Conservation (phyloP, 768 basidiomycete genomes). For the Pleurotus sapidus region DNA sequence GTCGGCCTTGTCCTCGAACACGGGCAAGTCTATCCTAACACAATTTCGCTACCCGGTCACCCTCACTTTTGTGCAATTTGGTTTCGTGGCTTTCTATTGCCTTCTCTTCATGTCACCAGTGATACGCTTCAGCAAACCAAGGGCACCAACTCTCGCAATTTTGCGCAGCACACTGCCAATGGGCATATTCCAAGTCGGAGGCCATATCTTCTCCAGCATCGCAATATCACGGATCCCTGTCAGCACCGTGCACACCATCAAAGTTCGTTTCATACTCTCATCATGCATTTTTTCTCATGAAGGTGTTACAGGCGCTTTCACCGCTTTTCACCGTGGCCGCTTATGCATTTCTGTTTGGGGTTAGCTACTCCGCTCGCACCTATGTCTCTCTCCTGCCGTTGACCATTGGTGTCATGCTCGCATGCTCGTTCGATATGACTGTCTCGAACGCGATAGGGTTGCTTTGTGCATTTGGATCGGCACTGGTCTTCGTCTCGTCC, state of each 20-base stretch:
- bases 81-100: slow-evolving; percentile 87
- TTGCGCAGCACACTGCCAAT: slow-evolving; percentile 84
- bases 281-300: neutral
- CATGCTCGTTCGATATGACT: slow-evolving; percentile 90
- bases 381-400: slow-evolving; percentile 94
- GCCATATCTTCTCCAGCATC: slow-evolving; percentile 97
- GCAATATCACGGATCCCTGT: slow-evolving; percentile 96
- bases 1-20: slow-evolving; percentile 93
- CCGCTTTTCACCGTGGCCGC: slow-evolving; percentile 97
- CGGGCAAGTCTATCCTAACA: slow-evolving; percentile 91
- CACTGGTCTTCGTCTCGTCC: slow-evolving; percentile 93
- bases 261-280: slow-evolving; percentile 50
- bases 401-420: slow-evolving; percentile 96
- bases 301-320: slow-evolving; percentile 72
- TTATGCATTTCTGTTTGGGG: slow-evolving; percentile 90
- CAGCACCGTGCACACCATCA: slow-evolving; percentile 98
- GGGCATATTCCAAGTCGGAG: slow-evolving; percentile 97
- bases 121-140: slow-evolving; percentile 63
- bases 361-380: slow-evolving; percentile 88
- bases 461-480: slow-evolving; percentile 96
- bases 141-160: slow-evolving; percentile 70
- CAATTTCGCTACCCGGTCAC: slow-evolving; percentile 95
- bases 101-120: slow-evolving; percentile 78
- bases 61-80: slow-evolving; percentile 96
- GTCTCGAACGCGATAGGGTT: slow-evolving; percentile 83